phyloP scores from a whole-genome alignment of 176 grass and related monocot genomes.

The Bromus sterilis region DNA sequence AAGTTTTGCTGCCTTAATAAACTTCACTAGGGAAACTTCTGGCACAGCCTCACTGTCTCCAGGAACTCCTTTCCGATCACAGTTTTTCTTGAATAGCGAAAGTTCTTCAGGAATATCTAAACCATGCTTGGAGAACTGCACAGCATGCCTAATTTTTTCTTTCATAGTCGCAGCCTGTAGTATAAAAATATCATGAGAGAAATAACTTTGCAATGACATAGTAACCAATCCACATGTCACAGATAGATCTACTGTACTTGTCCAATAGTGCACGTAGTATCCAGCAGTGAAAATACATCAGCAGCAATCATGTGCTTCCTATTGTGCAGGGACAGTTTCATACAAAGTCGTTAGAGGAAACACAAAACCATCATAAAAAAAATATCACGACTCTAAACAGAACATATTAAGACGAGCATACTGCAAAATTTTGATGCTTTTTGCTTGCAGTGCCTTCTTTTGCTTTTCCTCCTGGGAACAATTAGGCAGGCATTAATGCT shows the following conservation, averaged over 20 bases:
- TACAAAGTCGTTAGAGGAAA: constrained; percentile 4
- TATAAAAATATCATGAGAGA: background rate
- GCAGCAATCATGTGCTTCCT: constrained; percentile 78
- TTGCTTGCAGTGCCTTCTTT: constrained; percentile 58
- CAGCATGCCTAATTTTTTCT: constrained; percentile 21
- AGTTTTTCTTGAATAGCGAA: constrained; percentile 43
- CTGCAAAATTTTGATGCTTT: constrained; percentile 62
- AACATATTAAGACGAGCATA: constrained; percentile 31
- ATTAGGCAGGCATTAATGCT: background rate
- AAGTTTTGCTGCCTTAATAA: background rate
- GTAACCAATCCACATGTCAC: background rate
- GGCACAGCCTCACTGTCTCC: background rate
- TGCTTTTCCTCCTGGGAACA: constrained; percentile 61
- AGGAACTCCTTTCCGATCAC: background rate
- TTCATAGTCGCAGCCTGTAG: background rate
- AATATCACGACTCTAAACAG: background rate
- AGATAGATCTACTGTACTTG: constrained; percentile 34
- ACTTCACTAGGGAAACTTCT: background rate
- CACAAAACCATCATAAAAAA: background rate
- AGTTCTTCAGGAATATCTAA: constrained; percentile 60
- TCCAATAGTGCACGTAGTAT: constrained; percentile 56
- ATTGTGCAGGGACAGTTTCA: background rate
- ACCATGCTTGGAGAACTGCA: constrained; percentile 66
- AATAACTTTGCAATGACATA: background rate
- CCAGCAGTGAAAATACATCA: constrained; percentile 49